These are phyloP conservation scores for Pseudogymnoascus sp. DNA, from an alignment of 2,329 filamentous ascomycete species.

Conservation along the genomic window DNA sequence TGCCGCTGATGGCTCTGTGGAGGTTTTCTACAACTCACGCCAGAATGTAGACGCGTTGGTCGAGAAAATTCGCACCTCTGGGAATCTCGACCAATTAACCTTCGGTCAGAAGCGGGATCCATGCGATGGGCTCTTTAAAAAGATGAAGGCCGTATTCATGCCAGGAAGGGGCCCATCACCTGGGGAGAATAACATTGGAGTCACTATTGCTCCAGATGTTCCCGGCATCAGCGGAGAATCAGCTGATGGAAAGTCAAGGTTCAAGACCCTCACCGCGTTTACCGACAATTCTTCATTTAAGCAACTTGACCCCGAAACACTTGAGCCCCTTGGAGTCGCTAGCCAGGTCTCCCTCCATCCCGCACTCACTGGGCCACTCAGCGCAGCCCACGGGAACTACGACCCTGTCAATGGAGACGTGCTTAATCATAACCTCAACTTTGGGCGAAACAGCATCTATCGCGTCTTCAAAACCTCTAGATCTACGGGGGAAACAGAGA, in stretches of 20 bases:
- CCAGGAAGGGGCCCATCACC: constrained; percentile 20
- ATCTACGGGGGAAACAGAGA: constrained; percentile 54
- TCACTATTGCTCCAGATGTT: constrained; percentile 57
- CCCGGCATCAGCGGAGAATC: constrained; percentile 41
- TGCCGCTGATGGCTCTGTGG: constrained; percentile 25
- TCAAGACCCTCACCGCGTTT: constrained; percentile 20
- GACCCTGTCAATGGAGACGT: constrained; percentile 67
- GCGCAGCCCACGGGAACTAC: constrained; percentile 62
- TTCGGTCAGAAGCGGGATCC: constrained; percentile 69
- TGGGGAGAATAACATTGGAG: constrained; percentile 49
- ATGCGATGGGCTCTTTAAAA: constrained; percentile 64
- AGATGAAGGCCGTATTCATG: constrained; percentile 55
- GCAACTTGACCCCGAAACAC: constrained; percentile 57
- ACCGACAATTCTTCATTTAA: constrained; percentile 52
- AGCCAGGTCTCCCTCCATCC: constrained; percentile 57
- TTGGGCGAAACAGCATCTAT: constrained; percentile 51
- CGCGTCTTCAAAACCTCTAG: constrained; percentile 60
- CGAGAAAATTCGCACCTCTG: constrained; percentile 50
- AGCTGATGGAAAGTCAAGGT: constrained; percentile 15
- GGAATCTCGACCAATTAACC: constrained; percentile 46
- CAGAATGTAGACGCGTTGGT: constrained; percentile 57
- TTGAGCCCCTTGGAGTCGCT: constrained; percentile 62
- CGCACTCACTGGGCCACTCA: constrained; percentile 56
- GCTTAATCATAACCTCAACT: constrained; percentile 73
- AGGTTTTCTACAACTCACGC: constrained; percentile 64